phyloP scores from a whole-genome alignment of 257 asterid species.

The Lithospermum erythrorhizon region DNA sequence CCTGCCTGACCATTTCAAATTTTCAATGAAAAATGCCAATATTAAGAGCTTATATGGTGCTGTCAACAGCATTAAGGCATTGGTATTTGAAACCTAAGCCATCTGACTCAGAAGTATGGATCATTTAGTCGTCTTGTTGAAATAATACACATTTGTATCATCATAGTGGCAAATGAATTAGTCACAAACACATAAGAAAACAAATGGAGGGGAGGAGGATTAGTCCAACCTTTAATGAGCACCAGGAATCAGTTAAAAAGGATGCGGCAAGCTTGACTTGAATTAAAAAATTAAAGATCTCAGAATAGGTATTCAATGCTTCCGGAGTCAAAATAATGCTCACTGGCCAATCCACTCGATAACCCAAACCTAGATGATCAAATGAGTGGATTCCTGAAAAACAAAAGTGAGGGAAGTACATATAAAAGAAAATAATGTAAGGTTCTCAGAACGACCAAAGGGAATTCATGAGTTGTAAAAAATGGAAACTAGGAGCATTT shows the following conservation, averaged over 20 bases:
- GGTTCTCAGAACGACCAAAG: neutral
- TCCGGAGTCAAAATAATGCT: conserved; percentile 67
- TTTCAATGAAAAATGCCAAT: neutral
- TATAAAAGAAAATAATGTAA: neutral
- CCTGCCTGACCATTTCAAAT: neutral
- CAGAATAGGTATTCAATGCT: conserved; percentile 67
- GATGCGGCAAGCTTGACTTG: conserved; percentile 94
- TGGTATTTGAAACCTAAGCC: too few species aligned
- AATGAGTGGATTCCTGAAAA: conserved; percentile 71
- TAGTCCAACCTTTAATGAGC: conserved; percentile 54
- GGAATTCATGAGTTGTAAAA: conserved; percentile 9
- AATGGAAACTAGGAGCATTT: conserved; percentile 1
- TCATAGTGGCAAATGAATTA: neutral
- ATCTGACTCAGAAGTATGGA: too few species aligned
- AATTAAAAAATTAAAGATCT: conserved; percentile 76
- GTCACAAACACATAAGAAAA: neutral
- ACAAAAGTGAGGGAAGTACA: conserved; percentile 8
- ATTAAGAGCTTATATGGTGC: neutral
- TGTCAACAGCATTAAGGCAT: too few species aligned
- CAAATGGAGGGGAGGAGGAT: neutral
- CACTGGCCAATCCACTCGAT: conserved; percentile 91
- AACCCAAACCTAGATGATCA: conserved; percentile 86
- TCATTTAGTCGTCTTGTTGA: too few species aligned
- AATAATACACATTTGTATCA: too few species aligned
- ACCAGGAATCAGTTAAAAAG: conserved; percentile 80